phyloP scores from a whole-genome alignment of 78 protist genomes.

The slime mould (Dictyostelium discoideum) region DNA sequence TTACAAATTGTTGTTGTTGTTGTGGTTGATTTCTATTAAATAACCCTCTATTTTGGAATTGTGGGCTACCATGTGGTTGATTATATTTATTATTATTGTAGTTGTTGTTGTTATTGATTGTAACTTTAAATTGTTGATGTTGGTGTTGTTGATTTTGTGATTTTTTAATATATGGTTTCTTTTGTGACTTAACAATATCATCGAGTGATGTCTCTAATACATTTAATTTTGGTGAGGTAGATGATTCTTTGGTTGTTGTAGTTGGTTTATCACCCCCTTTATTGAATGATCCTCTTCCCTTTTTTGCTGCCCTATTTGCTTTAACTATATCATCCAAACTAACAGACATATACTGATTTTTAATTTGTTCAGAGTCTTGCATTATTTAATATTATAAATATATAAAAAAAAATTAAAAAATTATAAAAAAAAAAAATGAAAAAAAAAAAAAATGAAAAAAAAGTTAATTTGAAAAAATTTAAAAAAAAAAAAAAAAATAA shows the following conservation, averaged over 20 bases:
- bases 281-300: background rate
- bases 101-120: background rate
- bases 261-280: background rate
- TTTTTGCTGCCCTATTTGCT: background rate
- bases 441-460: no score
- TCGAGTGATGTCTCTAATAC: constrained; percentile 13
- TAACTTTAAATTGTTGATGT: background rate
- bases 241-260: background rate
- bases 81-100: background rate
- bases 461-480: no score
- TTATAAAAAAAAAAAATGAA: no score
- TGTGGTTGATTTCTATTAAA: background rate
- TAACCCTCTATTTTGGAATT: background rate
- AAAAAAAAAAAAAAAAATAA: no score
- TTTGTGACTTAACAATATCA: constrained; percentile 19
- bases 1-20: background rate
- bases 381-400: background rate
- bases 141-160: background rate
- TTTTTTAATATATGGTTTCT: constrained; percentile 12
- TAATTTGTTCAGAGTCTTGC: background rate
- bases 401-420: no score
- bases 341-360: background rate
- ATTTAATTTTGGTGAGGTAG: background rate
- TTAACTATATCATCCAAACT: constrained; percentile 17
- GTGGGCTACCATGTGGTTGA: background rate